phyloP scores from a whole-genome alignment of 768 basidiomycete species.

The Hydnomerulius pinastri region DNA sequence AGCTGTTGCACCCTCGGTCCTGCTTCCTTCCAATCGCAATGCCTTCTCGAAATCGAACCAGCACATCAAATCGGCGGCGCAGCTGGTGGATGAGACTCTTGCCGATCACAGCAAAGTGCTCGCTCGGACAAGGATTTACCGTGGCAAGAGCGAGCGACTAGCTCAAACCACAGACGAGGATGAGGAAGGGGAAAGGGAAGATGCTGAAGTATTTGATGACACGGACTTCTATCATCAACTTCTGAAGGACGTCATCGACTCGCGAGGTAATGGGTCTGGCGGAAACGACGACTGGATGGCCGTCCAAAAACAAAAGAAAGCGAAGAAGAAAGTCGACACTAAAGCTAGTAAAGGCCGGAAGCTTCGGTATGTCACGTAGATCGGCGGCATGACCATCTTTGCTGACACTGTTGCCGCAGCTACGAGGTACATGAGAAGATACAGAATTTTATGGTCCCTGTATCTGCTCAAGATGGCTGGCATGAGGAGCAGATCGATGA shows the following conservation, averaged over 20 bases:
- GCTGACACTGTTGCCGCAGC: conserved; percentile 39
- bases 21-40: conserved; percentile 69
- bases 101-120: conserved; percentile 58
- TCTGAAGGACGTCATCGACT: conserved; percentile 87
- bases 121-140: conserved; percentile 58
- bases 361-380: conserved; percentile 57
- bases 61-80: conserved; percentile 62
- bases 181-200: conserved; percentile 36
- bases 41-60: conserved; percentile 64
- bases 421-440: conserved; percentile 96
- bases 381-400: not conserved
- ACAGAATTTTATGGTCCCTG: conserved; percentile 96
- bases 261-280: conserved; percentile 45
- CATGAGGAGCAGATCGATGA: conserved; percentile 97
- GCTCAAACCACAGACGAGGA: conserved; percentile 35
- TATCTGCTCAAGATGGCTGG: conserved; percentile 70
- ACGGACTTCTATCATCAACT: conserved; percentile 93
- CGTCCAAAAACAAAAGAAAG: conserved; percentile 66
- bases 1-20: conserved; percentile 80
- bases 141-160: conserved; percentile 50
- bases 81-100: conserved; percentile 78
- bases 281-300: conserved; percentile 63
- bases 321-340: conserved; percentile 89
- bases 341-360: conserved; percentile 96
- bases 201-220: conserved; percentile 74